Base-by-base conservation (phyloP, 352 stramenopile species). In the Phytophthora sojae region DNA sequence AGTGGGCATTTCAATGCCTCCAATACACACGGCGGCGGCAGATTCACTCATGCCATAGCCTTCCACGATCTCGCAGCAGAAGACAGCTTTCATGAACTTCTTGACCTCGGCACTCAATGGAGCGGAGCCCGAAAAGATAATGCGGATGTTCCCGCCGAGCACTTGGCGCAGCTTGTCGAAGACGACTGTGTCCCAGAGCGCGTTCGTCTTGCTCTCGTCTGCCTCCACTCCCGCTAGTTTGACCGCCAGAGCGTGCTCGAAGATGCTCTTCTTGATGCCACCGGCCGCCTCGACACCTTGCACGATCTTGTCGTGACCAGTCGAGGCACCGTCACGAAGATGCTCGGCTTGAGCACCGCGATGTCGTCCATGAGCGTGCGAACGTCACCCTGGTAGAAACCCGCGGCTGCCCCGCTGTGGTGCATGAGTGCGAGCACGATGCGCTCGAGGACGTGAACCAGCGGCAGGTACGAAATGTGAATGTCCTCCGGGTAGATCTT, bases 371-470 rank as follows among this genome's bases (percentile, higher is more conserved):
- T 90, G 4, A 99, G 76, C 11, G 92, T 80, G 29, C 82, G 65
- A 39, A 96, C 83, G 71, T 98, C 88, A 6, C 96, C 96, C 11
- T 95, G 84, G 71, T 77, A 89, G 54, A 85, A 85, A 0, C 78
- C 39, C 95, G 89, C 50, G 77, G 82, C 45, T 81, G 95, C 66
- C 86, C 96, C 49, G 74, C 88, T 62, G 21, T 99, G 61, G 72
- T 98, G 91, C 5, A 76, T 69, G 14, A 80, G 57, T 25, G 79
- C 86, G 6, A 97, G 92, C 29, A 98, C 85, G 7, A 93, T 76
- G 4, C 96, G 87, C 83, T 99, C 97, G 61, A 98, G 97, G 30
- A 99, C 96, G 81, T 99, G 97, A 0, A 97, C 86, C 15, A 99
- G 75, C 17, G 97, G 97, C 35, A 99, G 80, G 79, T 99, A 99